Evolutionary conservation across 305 asterid genomes (phyloP), one percentile per base, ranked within the genome.

Genomic region (Nicotiana rustica): DNA sequence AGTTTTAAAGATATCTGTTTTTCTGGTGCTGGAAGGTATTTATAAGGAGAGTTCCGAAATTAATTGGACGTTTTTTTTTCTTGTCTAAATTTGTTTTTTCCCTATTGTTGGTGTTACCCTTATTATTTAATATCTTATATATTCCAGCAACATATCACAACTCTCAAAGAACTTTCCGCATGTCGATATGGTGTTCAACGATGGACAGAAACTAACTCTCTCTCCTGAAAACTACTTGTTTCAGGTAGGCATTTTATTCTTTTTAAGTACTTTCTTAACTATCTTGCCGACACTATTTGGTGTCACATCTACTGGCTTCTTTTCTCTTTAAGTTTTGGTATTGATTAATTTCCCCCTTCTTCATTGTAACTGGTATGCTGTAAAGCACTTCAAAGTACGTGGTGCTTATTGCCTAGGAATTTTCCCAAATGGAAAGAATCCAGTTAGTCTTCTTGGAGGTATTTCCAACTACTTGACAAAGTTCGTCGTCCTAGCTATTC

Each of bases 371-470:
- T 55, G 55, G n/a, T 81, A 17, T 68, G 59, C 44, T 6, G 3
- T 68, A 33, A 67, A 92, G 97, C 97, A 93, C 83, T 91, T 95
- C 62, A 93, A 93, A 90, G 90, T 87, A 86, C 92, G 77, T 83
- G 96, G 95, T 79, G 85, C 97, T 67, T 93, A 93, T 91, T 93
- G 97, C 92, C 92, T 93, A 77, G 97, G 97, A 36, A 85, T 93
- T 86, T 93, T 91, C 80, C 93, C 90, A 83, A 93, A 92, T 87
- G 97, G 93, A 82, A 89, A 91, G 87, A 95, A 91, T 83, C 91
- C 94, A 49, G 89, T 93, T 84, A 92, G 96, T 82, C 94, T 93
- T 83, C 85, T 93, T 85, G 97, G 97, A 80, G 97, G 97, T 93
- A 89, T 62, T 66, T 85, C 80, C 80, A 18, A 64, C 79, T 82